Conservation (phyloP, 371 early-diverging fungal species). For the Conidiobolus incongruus region DNA sequence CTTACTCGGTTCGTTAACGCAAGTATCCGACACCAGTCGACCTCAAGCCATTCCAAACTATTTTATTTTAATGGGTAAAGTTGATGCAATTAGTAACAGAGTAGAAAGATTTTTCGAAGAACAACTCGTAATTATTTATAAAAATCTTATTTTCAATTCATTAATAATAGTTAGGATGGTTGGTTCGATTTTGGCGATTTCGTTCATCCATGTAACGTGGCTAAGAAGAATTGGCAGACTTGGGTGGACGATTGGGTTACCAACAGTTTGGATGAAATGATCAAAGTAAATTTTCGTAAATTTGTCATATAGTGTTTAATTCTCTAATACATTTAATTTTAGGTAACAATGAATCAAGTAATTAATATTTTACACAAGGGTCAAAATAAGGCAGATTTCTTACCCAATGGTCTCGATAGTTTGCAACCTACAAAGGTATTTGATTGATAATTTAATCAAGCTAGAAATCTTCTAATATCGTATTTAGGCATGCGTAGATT, state of each 20-base stretch:
- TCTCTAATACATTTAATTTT: background rate
- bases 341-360: slow-evolving; percentile 47
- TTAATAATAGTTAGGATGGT: too few relatives aligned
- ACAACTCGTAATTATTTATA: too few relatives aligned
- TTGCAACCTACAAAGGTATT: slow-evolving; percentile 40
- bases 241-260: slow-evolving; percentile 68
- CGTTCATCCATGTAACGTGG: slow-evolving; percentile 57
- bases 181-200: slow-evolving; percentile 73
- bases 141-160: too few relatives aligned
- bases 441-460: background rate
- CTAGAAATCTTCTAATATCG: background rate
- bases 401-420: slow-evolving; percentile 25
- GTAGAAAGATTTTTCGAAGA: too few relatives aligned
- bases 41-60: too few relatives aligned
- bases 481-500: slow-evolving; percentile 23
- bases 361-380: slow-evolving; percentile 38
- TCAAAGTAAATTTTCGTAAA: slow-evolving; percentile 19
- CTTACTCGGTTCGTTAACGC: too few relatives aligned
- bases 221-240: slow-evolving; percentile 61
- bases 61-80: too few relatives aligned
- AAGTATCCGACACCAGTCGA: too few relatives aligned
- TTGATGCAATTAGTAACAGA: too few relatives aligned
- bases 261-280: slow-evolving; percentile 69
- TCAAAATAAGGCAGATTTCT: slow-evolving; percentile 41
- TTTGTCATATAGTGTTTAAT: slow-evolving; percentile 18